phyloP scores from a whole-genome alignment of 768 basidiomycete species.

The Leccinellum rugosiceps region DNA sequence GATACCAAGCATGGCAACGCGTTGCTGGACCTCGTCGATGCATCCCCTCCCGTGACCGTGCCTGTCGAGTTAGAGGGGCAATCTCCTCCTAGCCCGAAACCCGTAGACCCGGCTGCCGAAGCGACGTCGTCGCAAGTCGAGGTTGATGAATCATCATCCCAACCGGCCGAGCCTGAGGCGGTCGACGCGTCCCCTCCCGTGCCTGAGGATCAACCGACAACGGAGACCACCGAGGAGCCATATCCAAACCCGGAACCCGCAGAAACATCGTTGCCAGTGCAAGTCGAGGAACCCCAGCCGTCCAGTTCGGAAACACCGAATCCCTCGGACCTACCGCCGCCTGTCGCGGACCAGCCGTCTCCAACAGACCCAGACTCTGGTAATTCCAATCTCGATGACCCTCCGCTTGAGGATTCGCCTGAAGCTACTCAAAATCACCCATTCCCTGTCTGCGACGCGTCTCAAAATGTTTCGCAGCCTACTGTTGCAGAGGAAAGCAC shows the following conservation, averaged over 20 bases:
- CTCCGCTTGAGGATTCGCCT: not conserved
- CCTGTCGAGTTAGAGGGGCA: not conserved
- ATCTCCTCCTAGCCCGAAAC: not conserved
- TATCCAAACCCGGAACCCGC: not conserved
- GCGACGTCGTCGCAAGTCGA: not conserved
- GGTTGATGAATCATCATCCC: not conserved
- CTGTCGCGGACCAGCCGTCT: not conserved
- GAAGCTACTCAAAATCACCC: not conserved
- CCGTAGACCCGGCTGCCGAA: not conserved
- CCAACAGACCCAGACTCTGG: not conserved
- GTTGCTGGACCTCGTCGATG: slow-evolving; percentile 2
- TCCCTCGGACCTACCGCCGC: not conserved
- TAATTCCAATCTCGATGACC: not conserved
- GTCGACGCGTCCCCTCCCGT: slow-evolving; percentile 3
- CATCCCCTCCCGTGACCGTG: not conserved
- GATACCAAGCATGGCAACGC: not conserved
- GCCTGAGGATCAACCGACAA: slow-evolving; percentile 9
- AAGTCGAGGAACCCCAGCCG: slow-evolving; percentile 2
- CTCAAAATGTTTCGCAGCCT: slow-evolving; percentile 7
- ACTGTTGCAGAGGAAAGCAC: not conserved
- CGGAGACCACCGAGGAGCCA: not conserved
- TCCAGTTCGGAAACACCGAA: not conserved
- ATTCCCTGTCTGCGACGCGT: not conserved
- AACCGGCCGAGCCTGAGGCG: not conserved
- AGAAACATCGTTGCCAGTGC: not conserved